Percentiles rank a stretch among this genome's conserved stretches.
Evolutionary conservation across 2,329 filamentous ascomycete species (phyloP).

Genomic region (Akanthomyces dipterigenus): DNA sequence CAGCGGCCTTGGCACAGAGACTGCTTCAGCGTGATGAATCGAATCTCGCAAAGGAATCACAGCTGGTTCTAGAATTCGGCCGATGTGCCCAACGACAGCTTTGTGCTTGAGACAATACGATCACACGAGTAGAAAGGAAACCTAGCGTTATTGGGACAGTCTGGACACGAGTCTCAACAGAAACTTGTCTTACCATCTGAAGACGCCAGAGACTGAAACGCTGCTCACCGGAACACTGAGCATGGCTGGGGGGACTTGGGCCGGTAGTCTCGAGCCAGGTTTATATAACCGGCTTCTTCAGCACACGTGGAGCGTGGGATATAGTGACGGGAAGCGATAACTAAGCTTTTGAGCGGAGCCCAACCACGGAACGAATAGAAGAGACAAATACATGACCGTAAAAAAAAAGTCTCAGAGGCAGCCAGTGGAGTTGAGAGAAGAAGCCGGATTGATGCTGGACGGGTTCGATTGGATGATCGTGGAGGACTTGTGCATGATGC

Average conservation of each 20-base stretch:
- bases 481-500: background rate
- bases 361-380: background rate
- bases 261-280: background rate
- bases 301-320: constrained; percentile 3
- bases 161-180: background rate
- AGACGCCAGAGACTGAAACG: background rate
- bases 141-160: background rate
- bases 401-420: background rate
- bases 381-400: background rate
- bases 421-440: background rate
- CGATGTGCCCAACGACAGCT: background rate
- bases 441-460: background rate
- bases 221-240: background rate
- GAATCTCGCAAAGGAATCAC: background rate
- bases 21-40: background rate
- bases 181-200: background rate
- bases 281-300: constrained; percentile 3
- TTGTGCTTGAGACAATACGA: background rate
- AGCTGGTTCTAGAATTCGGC: background rate
- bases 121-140: background rate
- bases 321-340: background rate
- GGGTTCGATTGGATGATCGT: background rate
- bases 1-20: background rate
- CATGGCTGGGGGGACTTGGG: background rate
- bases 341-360: background rate